Conservation (phyloP, 108 stramenopile species). For the Craspedostauros australis region DNA sequence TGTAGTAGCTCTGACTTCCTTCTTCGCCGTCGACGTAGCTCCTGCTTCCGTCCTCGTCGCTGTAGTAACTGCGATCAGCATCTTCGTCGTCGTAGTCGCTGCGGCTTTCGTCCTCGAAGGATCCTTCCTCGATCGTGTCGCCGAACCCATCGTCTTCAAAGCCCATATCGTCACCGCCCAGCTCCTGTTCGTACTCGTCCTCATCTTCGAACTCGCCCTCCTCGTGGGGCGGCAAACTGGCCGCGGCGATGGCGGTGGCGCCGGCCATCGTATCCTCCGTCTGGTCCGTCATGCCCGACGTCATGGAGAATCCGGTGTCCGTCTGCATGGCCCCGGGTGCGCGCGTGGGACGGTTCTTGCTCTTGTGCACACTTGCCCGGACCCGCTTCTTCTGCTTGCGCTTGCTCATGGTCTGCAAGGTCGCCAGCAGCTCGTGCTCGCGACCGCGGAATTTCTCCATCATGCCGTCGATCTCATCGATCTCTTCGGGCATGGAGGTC, state of each 20-base stretch:
- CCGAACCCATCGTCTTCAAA: constrained; percentile 18
- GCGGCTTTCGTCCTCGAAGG: constrained; percentile 10
- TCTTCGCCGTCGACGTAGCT: not conserved
- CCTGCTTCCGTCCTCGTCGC: constrained; percentile 3
- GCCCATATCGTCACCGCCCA: not conserved
- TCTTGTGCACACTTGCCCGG: constrained; percentile 70
- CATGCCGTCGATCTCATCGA: constrained; percentile 77
- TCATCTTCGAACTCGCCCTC: constrained; percentile 22
- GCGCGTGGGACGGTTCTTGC: constrained; percentile 30
- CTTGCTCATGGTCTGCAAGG: constrained; percentile 76
- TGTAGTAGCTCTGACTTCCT: not conserved
- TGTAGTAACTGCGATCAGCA: not conserved
- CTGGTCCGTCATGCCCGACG: constrained; percentile 9
- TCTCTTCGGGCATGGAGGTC: constrained; percentile 68
- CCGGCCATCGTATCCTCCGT: constrained; percentile 33
- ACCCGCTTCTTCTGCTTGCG: constrained; percentile 64
- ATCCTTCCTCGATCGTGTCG: not conserved
- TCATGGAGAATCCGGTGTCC: constrained; percentile 6
- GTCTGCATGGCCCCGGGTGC: not conserved
- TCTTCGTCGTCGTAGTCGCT: constrained; percentile 8
- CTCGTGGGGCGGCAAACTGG: constrained; percentile 37
- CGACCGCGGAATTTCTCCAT: constrained; percentile 74
- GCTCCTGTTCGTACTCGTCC: constrained; percentile 3
- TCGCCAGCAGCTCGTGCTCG: constrained; percentile 72
- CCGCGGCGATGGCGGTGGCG: constrained; percentile 51